Conservation (phyloP, 1,284 basidiomycete genomes). For the Jaminaea rosea region DNA sequence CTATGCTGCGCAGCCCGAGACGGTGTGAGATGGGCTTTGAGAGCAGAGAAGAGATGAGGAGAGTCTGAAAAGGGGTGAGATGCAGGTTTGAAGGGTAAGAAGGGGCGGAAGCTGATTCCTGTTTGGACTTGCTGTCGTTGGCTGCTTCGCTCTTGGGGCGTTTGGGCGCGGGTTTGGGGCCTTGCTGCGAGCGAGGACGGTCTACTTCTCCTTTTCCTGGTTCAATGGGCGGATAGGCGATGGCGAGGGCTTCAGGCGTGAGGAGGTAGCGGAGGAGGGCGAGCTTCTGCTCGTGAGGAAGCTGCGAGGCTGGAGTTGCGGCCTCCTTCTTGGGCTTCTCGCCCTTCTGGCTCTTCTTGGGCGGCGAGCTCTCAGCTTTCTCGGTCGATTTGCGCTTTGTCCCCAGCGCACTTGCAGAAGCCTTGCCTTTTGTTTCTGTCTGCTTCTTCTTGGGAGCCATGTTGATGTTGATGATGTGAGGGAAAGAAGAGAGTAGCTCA, state of each 20-base stretch:
- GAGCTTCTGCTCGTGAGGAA: neutral
- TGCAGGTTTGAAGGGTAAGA: slow-evolving; percentile 17
- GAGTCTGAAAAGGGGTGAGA: slow-evolving; percentile 20
- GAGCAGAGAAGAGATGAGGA: slow-evolving; percentile 20
- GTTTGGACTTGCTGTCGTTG: neutral
- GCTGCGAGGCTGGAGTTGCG: neutral
- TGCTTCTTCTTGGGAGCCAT: neutral
- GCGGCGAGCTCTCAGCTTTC: neutral
- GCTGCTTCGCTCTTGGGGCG: neutral
- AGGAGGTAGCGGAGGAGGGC: neutral
- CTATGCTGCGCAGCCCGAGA: slow-evolving; percentile 19
- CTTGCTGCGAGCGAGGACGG: neutral
- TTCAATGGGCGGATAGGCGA: neutral
- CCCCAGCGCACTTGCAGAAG: neutral
- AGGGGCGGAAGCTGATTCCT: neutral
- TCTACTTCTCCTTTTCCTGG: neutral
- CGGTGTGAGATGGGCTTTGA: slow-evolving; percentile 27
- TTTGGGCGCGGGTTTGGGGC: neutral
- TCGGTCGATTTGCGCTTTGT: neutral
- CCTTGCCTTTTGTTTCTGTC: neutral
- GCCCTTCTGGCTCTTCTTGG: neutral
- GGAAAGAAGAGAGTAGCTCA: too few relatives aligned
- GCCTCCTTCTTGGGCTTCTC: neutral
- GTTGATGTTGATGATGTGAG: neutral
- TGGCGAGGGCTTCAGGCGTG: neutral